Conservation (phyloP, 2,329 filamentous ascomycete genomes). For the Pyrenophora seminiperda region DNA sequence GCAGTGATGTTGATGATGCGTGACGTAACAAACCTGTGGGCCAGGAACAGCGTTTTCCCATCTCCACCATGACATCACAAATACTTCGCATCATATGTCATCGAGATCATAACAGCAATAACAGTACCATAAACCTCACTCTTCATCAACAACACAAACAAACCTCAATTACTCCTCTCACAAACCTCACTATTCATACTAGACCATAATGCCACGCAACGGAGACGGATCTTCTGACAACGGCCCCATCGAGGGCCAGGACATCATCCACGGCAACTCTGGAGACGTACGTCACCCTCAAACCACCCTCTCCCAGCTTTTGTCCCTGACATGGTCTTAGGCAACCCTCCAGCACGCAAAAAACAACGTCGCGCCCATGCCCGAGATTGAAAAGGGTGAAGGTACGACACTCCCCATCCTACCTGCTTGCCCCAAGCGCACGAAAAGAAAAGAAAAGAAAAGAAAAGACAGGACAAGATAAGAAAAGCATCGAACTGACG, state of each 20-base stretch:
- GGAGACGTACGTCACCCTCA: constrained; percentile 35
- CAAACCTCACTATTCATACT: not conserved
- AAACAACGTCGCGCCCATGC: constrained; percentile 48
- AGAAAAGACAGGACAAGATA: not conserved
- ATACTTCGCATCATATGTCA: constrained; percentile 2
- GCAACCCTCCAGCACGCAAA: constrained; percentile 44
- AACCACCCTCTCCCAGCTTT: not conserved
- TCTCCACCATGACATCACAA: constrained; percentile 18
- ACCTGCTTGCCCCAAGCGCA: not conserved
- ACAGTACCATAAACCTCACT: too few species aligned
- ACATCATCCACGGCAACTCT: constrained; percentile 44
- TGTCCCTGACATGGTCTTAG: constrained; percentile 14
- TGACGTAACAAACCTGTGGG: too few species aligned
- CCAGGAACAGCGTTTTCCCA: not conserved
- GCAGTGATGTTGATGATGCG: too few species aligned
- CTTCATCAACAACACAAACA: not conserved
- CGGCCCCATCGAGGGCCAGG: constrained; percentile 46
- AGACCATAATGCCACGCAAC: constrained; percentile 47
- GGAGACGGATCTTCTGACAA: constrained; percentile 50
- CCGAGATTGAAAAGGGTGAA: constrained; percentile 48
- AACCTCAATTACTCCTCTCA: not conserved
- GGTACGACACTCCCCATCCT: constrained; percentile 26
- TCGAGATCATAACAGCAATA: constrained; percentile 2
- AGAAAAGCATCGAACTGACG: not conserved
- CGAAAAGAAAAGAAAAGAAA: constrained; percentile 3